Base-by-base conservation (phyloP, 305 asterid species). In the Rubia tinctorum region DNA sequence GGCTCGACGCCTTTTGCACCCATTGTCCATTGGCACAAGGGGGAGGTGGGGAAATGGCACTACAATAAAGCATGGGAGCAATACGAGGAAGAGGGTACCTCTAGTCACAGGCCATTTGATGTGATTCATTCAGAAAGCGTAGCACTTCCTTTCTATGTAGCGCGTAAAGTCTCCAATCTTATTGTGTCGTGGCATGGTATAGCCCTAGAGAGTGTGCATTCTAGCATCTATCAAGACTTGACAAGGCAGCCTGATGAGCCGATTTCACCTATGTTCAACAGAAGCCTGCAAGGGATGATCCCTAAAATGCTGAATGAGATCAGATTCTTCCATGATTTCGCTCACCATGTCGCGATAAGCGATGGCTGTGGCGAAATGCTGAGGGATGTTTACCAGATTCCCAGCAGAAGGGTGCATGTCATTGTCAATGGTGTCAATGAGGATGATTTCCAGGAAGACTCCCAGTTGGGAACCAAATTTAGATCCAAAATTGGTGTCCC, bases 131-230 rank as follows among this genome's bases (percentile, higher is more conserved):
- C 96, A 8, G 98, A 93, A 66, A 93, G 98, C 69, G 97, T 93
- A 14, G 90, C 96, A 34, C 85, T 93, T 34, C 97, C 96, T 7
- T 78, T 77, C 62, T 85, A 88, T 83, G 67, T 91, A 11, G 96
- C 97, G 0, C 80, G 85, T 8, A 71, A 76, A 18, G 75, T 86
- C 9, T 73, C 86, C 0, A 87, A 91, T 79, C 90, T 93, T 15
- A 96, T 79, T 0, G 97, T 88, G 1, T 91, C 97, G 0, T 93
- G 98, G 98, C 98, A 91, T 25, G 96, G 97, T 14, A 93, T 91
- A 42, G 97, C 97, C 13, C 88, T 91, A 30, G 97, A 93, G 84
- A 90, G 94, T 75, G 88, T 90, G 30, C 96, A 90, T 7, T 93
- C 97, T 18, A 86, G 86, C 68, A 93, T 91, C 42, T 91, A 83